phyloP scores from a whole-genome alignment of 768 basidiomycete genomes.

The Neoboletus brunneissimus region DNA sequence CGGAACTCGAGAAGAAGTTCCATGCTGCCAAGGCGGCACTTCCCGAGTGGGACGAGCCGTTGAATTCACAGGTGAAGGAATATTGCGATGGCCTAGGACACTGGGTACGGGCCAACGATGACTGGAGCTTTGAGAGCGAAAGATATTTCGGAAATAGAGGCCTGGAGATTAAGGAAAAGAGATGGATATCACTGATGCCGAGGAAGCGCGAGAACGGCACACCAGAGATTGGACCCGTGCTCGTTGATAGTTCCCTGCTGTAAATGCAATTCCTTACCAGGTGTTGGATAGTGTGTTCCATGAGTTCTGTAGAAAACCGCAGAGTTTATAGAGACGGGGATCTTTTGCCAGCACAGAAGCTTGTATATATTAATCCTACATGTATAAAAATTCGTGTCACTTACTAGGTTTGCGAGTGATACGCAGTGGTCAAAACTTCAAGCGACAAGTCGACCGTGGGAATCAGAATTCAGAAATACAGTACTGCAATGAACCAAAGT shows the following conservation, averaged over 20 bases:
- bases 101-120: slow-evolving; percentile 36
- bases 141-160: slow-evolving; percentile 8
- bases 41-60: slow-evolving; percentile 40
- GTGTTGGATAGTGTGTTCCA: neutral
- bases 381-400: too few species aligned
- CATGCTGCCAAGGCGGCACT: slow-evolving; percentile 15
- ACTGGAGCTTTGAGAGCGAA: slow-evolving; percentile 6
- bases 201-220: neutral
- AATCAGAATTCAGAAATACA: too few species aligned
- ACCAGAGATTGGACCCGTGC: slow-evolving; percentile 3
- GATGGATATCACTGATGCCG: slow-evolving; percentile 6
- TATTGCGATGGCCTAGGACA: slow-evolving; percentile 50
- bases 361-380: too few species aligned
- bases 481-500: too few species aligned
- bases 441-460: too few species aligned
- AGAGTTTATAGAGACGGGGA: neutral
- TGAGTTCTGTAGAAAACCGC: neutral
- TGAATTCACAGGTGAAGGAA: slow-evolving; percentile 41
- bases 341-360: too few species aligned
- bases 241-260: slow-evolving; percentile 1
- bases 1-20: slow-evolving; percentile 2
- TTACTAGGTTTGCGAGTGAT: too few species aligned
- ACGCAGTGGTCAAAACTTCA: too few species aligned
- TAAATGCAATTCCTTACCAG: neutral
- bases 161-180: slow-evolving; percentile 7